Base-by-base conservation (phyloP, 345 rosid genomes). In the Eucalyptus urophylla region DNA sequence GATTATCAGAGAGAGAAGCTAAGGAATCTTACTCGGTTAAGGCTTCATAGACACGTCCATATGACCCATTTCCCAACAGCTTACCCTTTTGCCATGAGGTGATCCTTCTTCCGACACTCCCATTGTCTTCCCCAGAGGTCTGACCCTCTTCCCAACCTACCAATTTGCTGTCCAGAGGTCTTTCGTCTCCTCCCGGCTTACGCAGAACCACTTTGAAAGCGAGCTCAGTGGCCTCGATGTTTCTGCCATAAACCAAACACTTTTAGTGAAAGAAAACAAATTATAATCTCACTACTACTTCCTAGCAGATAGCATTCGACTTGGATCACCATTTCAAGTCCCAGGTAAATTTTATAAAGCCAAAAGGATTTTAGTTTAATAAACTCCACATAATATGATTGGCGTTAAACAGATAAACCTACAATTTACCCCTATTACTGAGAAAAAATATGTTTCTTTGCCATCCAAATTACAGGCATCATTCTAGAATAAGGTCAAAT, bases 181-280 rank as follows among this genome's bases (percentile, higher is more conserved):
- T 53, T 53, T 53, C 8, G 0, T 53, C 8, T 19, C 58, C 25
- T 53, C 4, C 8, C 25, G 8, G 58, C 22, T 19, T 53, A 21
- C 1, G 58, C 2, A 1, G 22, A 53, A 53, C 9, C 62, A 22
- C 12, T 40, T 40, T 1, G 1, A 1, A 40, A 56, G 5, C 0
- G 62, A 56, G 62, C 5, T 22, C 29, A 22, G 11, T 56, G 29
- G 5, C 7, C 5, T 50, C 53, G 2, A 3, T 3, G 53, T 50
- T 6, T 56, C 29, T 56, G 62, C 62, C 13, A 22, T 14, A 3
- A 11, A 58, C 14, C 29, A 58, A 22, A 24, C 65, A 58, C 3
- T 50, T 9, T 24, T 56, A 5, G 29, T 24, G 15, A 24, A 56
- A 56, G 65, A 24, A 22, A 24, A 58, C 14, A 1, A 58, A 24